Evolutionary conservation across 495 filamentous ascomycete genomes (phyloP).

Genomic region (Xylaria palmicola): DNA sequence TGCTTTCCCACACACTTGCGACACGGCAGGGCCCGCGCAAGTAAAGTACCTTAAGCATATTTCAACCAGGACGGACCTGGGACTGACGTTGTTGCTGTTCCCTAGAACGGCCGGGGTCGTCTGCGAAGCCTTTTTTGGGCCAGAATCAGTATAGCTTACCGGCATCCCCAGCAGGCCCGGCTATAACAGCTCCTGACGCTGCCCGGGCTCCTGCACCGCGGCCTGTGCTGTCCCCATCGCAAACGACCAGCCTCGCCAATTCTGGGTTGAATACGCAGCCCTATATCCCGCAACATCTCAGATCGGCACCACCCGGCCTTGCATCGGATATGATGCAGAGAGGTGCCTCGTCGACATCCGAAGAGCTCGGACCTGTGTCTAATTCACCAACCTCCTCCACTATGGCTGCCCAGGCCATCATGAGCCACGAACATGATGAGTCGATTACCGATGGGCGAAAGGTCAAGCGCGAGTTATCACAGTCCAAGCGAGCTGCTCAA

Average conservation of each 20-base stretch:
- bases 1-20: too few species aligned
- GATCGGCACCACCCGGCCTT: slow-evolving; percentile 19
- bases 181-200: slow-evolving; percentile 7
- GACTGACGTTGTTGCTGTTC: background rate
- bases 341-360: slow-evolving; percentile 29
- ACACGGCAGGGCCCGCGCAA: too few species aligned
- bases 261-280: slow-evolving; percentile 22
- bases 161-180: slow-evolving; percentile 12
- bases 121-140: slow-evolving; percentile 19
- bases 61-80: too few species aligned
- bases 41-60: too few species aligned
- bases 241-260: slow-evolving; percentile 25
- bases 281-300: slow-evolving; percentile 26
- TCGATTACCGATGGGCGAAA: slow-evolving; percentile 42
- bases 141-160: slow-evolving; percentile 14
- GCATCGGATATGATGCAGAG: slow-evolving; percentile 36
- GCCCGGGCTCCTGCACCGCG: slow-evolving; percentile 17
- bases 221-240: slow-evolving; percentile 21
- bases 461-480: slow-evolving; percentile 83
- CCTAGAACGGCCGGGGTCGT: slow-evolving; percentile 22
- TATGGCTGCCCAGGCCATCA: slow-evolving; percentile 32
- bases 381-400: slow-evolving; percentile 21
- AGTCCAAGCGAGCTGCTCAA: slow-evolving; percentile 93
- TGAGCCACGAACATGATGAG: slow-evolving; percentile 31
- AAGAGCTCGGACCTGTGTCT: slow-evolving; percentile 32